These are phyloP conservation scores for Smallanthus sonchifolius DNA, from an alignment of 129 eudicot genomes.

Conservation along the genomic window DNA sequence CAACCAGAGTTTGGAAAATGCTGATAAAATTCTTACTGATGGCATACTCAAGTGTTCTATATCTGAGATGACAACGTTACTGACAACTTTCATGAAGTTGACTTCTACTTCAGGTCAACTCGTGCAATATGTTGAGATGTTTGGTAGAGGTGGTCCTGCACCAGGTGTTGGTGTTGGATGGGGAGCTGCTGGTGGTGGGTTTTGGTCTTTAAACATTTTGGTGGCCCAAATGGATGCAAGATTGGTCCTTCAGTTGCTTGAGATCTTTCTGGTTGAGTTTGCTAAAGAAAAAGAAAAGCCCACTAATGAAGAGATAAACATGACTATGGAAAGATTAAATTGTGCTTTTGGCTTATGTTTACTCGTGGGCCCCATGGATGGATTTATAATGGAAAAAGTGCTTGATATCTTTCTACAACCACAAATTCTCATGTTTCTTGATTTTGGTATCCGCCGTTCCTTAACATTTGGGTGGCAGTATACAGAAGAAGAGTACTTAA, in stretches of 20 bases:
- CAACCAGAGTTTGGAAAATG: constrained; percentile 22
- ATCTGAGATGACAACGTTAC: constrained; percentile 41
- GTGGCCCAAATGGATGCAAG: constrained; percentile 76
- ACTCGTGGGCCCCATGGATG: constrained; percentile 61
- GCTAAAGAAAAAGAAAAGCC: constrained; percentile 17
- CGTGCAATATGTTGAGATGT: constrained; percentile 53
- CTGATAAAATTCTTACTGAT: constrained; percentile 52
- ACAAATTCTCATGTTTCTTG: constrained; percentile 58
- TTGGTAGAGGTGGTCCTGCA: constrained; percentile 96
- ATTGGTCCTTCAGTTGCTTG: constrained; percentile 55
- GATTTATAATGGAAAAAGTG: constrained; percentile 39
- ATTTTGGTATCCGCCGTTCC: constrained; percentile 41
- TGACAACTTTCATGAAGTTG: constrained; percentile 43
- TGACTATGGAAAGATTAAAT: constrained; percentile 42
- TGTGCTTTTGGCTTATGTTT: constrained; percentile 51
- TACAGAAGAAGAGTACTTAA: constrained; percentile 49
- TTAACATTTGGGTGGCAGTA: constrained; percentile 47
- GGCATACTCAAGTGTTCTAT: constrained; percentile 51
- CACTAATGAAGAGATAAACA: constrained; percentile 36
- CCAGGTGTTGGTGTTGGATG: constrained; percentile 98
- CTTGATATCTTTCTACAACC: constrained; percentile 53
- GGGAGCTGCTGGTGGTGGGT: constrained; percentile 91
- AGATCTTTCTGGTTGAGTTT: constrained; percentile 24
- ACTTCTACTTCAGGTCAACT: constrained; percentile 40
- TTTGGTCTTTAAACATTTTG: constrained; percentile 62